phyloP scores from a whole-genome alignment of 306 rosid species.

The Cicer arietinum region DNA sequence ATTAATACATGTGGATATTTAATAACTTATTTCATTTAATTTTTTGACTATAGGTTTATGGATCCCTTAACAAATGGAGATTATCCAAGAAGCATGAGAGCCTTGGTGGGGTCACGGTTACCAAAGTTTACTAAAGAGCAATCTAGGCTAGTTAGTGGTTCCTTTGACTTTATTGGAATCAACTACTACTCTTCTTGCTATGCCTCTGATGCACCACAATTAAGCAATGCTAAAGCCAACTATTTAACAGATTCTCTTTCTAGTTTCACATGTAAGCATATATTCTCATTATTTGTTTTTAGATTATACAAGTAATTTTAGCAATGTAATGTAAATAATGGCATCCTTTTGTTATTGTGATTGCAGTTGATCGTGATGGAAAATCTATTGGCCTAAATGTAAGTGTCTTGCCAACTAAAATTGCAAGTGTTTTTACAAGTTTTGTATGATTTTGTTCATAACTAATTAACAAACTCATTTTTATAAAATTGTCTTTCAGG shows the following conservation, averaged over 20 bases:
- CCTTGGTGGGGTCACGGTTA: not conserved
- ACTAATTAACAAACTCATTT: not conserved
- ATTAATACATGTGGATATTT: no score
- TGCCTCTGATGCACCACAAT: constrained; percentile 4
- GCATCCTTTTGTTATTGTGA: not conserved
- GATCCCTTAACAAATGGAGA: not conserved
- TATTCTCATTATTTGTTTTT: no score
- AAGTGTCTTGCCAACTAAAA: no score
- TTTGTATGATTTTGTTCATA: not conserved
- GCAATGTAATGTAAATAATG: not conserved
- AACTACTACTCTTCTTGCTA: not conserved
- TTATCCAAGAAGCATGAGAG: constrained; percentile 8
- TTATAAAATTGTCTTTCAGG: not conserved
- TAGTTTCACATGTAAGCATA: not conserved
- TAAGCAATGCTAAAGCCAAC: not conserved
- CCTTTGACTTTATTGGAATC: constrained; percentile 1
- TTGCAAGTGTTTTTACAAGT: no score
- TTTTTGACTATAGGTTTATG: constrained; percentile 2
- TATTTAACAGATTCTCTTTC: not conserved
- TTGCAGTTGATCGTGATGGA: not conserved
- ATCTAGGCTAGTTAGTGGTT: not conserved
- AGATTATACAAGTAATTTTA: no score
- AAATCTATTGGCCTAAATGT: not conserved
- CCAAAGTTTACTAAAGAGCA: constrained; percentile 3
- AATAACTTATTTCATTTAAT: not conserved